phyloP scores from a whole-genome alignment of 208 protist species.

The Acanthamoeba healyi region DNA sequence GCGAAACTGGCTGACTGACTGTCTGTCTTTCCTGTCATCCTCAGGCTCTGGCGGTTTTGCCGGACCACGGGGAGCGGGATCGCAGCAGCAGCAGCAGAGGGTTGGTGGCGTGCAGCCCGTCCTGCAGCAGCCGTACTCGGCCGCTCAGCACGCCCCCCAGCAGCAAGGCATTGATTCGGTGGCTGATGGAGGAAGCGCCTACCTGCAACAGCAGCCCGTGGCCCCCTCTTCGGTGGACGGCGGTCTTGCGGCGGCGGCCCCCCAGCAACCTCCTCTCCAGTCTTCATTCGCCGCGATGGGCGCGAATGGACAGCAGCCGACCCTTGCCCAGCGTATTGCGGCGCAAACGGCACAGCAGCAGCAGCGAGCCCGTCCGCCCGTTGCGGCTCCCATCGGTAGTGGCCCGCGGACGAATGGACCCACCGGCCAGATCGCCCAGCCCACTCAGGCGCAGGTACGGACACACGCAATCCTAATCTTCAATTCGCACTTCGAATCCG shows the following conservation, averaged over 20 bases:
- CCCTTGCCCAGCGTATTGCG: constrained; percentile 1
- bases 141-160: too few species aligned
- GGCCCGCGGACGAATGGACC: constrained; percentile 6
- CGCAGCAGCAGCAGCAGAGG: not conserved
- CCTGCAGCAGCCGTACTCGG: not conserved
- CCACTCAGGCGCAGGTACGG: not conserved
- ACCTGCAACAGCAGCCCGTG: not conserved
- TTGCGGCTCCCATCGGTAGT: not conserved
- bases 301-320: not conserved
- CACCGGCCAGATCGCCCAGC: not conserved
- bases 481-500: not conserved
- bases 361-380: constrained; percentile 11
- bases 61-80: not conserved
- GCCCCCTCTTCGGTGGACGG: not conserved
- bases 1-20: too few species aligned
- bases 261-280: not conserved
- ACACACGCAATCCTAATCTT: too few species aligned
- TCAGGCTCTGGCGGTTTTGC: not conserved
- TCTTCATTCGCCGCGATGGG: not conserved
- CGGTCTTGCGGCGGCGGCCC: not conserved
- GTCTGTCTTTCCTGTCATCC: too few species aligned
- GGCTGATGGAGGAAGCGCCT: not conserved
- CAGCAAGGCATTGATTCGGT: too few species aligned
- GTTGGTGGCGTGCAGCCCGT: not conserved
- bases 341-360: constrained; percentile 14